These are phyloP conservation scores for Lagenidium giganteum DNA, from an alignment of 352 stramenopile species.

Conservation along the genomic window DNA sequence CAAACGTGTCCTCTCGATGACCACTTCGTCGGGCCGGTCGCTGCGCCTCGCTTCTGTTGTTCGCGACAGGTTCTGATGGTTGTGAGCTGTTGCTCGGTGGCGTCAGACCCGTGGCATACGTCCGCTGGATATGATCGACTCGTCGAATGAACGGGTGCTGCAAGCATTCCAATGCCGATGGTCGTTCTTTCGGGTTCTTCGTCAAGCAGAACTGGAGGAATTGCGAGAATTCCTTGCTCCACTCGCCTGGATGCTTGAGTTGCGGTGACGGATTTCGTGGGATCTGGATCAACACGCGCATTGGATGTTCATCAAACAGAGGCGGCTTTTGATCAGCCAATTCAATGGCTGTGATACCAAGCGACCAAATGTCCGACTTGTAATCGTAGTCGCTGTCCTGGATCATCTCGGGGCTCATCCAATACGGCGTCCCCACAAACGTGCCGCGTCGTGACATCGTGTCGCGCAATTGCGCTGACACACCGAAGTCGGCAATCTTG, in stretches of 20 bases:
- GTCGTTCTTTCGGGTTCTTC: slow-evolving; percentile 64
- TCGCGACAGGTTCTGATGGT: no score
- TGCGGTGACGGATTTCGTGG: slow-evolving; percentile 77
- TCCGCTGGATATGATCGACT: slow-evolving; percentile 29
- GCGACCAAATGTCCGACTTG: slow-evolving; percentile 89
- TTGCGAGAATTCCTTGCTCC: slow-evolving; percentile 72
- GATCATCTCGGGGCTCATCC: slow-evolving; percentile 95
- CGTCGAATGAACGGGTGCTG: slow-evolving; percentile 84
- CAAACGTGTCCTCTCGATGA: no score
- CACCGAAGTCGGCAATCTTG: slow-evolving; percentile 94
- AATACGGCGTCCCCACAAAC: slow-evolving; percentile 92
- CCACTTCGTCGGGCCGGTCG: no score
- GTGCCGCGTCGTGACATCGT: slow-evolving; percentile 52
- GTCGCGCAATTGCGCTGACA: slow-evolving; percentile 59
- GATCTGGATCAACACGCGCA: slow-evolving; percentile 77
- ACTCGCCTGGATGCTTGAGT: slow-evolving; percentile 64
- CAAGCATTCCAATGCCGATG: slow-evolving; percentile 85
- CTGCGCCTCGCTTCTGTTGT: no score
- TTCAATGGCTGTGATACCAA: slow-evolving; percentile 90
- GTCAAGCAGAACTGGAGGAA: slow-evolving; percentile 85
- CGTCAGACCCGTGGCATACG: no score
- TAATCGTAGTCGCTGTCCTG: slow-evolving; percentile 89
- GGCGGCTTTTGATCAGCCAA: slow-evolving; percentile 89
- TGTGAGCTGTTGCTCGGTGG: no score
- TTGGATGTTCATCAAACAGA: slow-evolving; percentile 87